A percentile compares a stretch with the other conserved stretches of the same genome.
Evolutionary conservation across 257 asterid genomes (phyloP).

Genomic region (Voacanga thouarsii): DNA sequence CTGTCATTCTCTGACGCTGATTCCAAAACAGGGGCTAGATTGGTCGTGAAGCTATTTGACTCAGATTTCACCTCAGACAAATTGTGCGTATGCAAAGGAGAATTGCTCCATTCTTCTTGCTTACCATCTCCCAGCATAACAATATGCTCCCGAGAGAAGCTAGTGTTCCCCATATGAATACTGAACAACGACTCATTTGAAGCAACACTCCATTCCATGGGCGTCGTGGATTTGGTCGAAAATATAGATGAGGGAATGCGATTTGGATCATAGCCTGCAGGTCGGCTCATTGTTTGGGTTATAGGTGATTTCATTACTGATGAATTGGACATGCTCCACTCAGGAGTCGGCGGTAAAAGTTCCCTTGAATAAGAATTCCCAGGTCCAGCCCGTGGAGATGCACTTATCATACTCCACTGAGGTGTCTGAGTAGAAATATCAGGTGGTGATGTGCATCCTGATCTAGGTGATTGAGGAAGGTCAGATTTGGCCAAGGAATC

Average conservation of each 20-base stretch:
- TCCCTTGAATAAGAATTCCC: conserved; percentile 14
- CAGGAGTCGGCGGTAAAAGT: conserved; percentile 21
- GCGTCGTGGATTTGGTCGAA: conserved; percentile 35
- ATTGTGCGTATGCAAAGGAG: conserved; percentile 16
- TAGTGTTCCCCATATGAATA: conserved; percentile 71
- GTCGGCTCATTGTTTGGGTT: conserved; percentile 45
- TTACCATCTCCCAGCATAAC: conserved; percentile 43
- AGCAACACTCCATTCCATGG: conserved; percentile 69
- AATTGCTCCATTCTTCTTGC: conserved; percentile 40
- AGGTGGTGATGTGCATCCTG: conserved; percentile 10
- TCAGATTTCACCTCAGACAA: conserved; percentile 38
- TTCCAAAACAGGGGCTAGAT: conserved; percentile 61
- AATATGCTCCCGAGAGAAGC: conserved; percentile 53
- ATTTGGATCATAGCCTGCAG: conserved; percentile 58
- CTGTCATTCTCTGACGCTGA: conserved; percentile 36
- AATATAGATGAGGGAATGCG: conserved; percentile 82
- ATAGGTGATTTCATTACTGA: conserved; percentile 46
- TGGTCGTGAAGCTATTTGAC: conserved; percentile 23
- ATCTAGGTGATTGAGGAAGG: conserved; percentile 13
- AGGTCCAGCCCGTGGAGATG: conserved; percentile 36
- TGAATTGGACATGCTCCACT: conserved; percentile 19
- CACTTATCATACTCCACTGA: conserved; percentile 44
- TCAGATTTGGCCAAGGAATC: conserved; percentile 20
- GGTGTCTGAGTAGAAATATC: conserved; percentile 23
- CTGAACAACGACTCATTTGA: conserved; percentile 91